Conservation (phyloP, 2,329 filamentous ascomycete genomes). For the Leptographium wingfieldii region DNA sequence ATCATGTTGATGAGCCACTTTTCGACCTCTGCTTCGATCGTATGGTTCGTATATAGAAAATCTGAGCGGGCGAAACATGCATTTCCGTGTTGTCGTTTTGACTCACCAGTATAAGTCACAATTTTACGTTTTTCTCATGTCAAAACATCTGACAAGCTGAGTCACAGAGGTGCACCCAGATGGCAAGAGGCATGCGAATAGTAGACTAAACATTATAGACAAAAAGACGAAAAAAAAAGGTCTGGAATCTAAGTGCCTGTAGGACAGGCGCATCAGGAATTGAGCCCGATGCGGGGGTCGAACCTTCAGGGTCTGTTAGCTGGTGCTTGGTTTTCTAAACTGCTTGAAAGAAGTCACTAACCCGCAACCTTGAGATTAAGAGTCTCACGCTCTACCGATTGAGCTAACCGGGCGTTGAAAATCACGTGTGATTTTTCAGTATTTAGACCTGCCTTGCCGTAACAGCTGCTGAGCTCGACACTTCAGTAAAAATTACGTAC, state of each 20-base stretch:
- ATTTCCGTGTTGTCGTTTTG: too few species aligned
- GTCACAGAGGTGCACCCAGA: background rate
- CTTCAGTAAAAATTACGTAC: too few species aligned
- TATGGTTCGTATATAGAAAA: too few species aligned
- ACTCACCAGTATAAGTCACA: too few species aligned
- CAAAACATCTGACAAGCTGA: too few species aligned
- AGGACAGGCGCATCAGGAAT: slow-evolving; percentile 22
- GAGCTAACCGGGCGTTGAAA: slow-evolving; percentile 42
- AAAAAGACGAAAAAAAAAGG: background rate
- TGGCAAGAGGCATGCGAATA: background rate
- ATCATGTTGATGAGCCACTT: too few species aligned
- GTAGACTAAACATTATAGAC: background rate
- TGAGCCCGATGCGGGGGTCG: slow-evolving; percentile 36
- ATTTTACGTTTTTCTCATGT: too few species aligned
- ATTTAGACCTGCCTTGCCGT: background rate
- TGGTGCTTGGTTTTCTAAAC: background rate
- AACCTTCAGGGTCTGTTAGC: slow-evolving; percentile 7
- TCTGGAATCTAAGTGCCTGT: slow-evolving; percentile 4
- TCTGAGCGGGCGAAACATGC: too few species aligned
- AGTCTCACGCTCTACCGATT: slow-evolving; percentile 65
- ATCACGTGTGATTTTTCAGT: background rate
- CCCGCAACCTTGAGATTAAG: slow-evolving; percentile 32
- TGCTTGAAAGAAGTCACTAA: slow-evolving; percentile 1
- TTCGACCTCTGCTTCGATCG: too few species aligned
- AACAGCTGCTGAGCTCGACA: too few species aligned